Percentiles rank a stretch among this genome's conserved stretches.
These are phyloP conservation scores for Volvariella surrecta DNA, from an alignment of 1,284 basidiomycete species.

Conservation along the genomic window DNA sequence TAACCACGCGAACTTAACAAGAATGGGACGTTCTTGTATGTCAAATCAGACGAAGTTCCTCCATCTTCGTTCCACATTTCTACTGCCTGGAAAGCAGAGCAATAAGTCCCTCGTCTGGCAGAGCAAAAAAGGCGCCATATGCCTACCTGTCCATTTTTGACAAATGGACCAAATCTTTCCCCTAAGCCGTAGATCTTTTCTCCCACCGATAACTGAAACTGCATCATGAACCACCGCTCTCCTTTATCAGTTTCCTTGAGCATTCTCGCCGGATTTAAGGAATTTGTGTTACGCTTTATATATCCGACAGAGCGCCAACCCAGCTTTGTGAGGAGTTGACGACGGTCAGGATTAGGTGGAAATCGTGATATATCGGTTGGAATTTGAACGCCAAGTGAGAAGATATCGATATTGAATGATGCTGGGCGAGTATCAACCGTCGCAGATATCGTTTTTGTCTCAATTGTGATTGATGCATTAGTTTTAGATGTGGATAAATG, in stretches of 20 bases:
- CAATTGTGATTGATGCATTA: conserved; percentile 13
- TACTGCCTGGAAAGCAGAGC: conserved; percentile 23
- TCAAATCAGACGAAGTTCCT: conserved; percentile 44
- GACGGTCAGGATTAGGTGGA: conserved; percentile 16
- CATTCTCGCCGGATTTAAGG: conserved; percentile 28
- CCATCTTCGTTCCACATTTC: conserved; percentile 52
- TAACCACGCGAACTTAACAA: conserved; percentile 46
- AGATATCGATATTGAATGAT: conserved; percentile 19
- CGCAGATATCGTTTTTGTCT: conserved; percentile 17
- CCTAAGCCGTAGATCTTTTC: conserved; percentile 54
- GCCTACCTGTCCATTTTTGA: conserved; percentile 43
- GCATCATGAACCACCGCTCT: conserved; percentile 42
- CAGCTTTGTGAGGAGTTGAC: conserved; percentile 21
- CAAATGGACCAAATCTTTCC: conserved; percentile 47
- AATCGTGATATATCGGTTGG: conserved; percentile 14
- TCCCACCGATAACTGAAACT: conserved; percentile 45
- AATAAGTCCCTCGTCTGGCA: not conserved
- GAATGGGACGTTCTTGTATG: conserved; percentile 50
- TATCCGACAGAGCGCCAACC: conserved; percentile 22
- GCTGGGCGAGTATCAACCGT: conserved; percentile 19
- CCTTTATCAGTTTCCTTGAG: conserved; percentile 22
- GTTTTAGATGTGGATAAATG: conserved; percentile 13
- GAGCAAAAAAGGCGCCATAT: not conserved
- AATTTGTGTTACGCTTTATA: conserved; percentile 21
- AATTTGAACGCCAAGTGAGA: conserved; percentile 13